Percentiles rank a stretch among this genome's conserved stretches.
Conservation (phyloP, 2,329 filamentous ascomycete species). For the Colletotrichum echinochloae region DNA sequence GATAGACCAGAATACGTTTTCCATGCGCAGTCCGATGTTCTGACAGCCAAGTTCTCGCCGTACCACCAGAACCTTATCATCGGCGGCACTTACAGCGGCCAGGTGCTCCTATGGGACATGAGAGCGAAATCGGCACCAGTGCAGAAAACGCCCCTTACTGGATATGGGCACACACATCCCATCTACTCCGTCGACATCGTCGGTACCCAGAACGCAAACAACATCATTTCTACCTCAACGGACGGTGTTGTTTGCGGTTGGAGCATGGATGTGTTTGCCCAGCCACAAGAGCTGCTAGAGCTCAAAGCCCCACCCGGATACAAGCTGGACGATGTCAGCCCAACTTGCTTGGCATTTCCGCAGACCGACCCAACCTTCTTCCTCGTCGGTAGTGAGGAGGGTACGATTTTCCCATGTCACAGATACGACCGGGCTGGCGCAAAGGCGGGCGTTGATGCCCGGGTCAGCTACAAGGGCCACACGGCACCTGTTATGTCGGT, state of each 20-base stretch:
- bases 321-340: slow-evolving; percentile 93
- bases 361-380: slow-evolving; percentile 97
- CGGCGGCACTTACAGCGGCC: slow-evolving; percentile 95
- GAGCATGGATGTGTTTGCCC: slow-evolving; percentile 97
- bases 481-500: slow-evolving; percentile 95
- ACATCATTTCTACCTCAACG: slow-evolving; percentile 96
- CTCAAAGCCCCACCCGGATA: slow-evolving; percentile 86
- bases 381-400: slow-evolving; percentile 96
- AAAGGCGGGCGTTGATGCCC: slow-evolving; percentile 92
- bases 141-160: slow-evolving; percentile 95
- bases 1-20: slow-evolving; percentile 96
- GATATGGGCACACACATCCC: slow-evolving; percentile 94
- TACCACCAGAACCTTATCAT: slow-evolving; percentile 97
- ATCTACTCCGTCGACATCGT: slow-evolving; percentile 97
- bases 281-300: slow-evolving; percentile 94
- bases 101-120: slow-evolving; percentile 97
- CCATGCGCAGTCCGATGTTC: slow-evolving; percentile 93
- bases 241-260: slow-evolving; percentile 97
- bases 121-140: slow-evolving; percentile 89
- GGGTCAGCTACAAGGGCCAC: slow-evolving; percentile 90
- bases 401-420: slow-evolving; percentile 95
- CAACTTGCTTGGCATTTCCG: slow-evolving; percentile 94
- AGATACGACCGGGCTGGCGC: slow-evolving; percentile 97
- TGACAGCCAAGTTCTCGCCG: slow-evolving; percentile 97
- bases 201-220: slow-evolving; percentile 98